Evolutionary conservation across 2,329 filamentous ascomycete genomes (phyloP), one percentile per base, ranked within the genome.

Genomic region (Cadophora sp.): DNA sequence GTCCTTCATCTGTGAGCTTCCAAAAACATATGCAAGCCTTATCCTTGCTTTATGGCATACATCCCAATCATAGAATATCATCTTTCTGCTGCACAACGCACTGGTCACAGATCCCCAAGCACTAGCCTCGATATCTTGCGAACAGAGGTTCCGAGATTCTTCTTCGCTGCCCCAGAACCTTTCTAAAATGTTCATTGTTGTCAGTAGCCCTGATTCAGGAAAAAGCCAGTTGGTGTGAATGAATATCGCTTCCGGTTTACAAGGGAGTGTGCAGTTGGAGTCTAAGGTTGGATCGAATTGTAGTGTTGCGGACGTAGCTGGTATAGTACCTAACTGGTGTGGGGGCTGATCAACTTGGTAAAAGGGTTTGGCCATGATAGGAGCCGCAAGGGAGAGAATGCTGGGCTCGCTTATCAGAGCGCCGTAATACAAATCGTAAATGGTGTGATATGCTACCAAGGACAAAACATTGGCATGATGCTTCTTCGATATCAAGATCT

Each of bases 381-480:
- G 3, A 53, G 29, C 19, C 27, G 53, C 29, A 9, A 37, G 22
- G 14, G 29, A 48, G 8, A 48, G 1, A 22, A 48, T 22, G 5
- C 7, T 11, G 53, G 19, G 53, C 9, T 34, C 27, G 27, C 7
- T 67, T 26, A 71, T 69, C 3, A 74, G 31, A 43, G 63, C 61
- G 43, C 67, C 71, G 56, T 68, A 73, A 40, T 66, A 66, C 1
- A 64, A 31, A 0, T 82, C 82, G 75, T 80, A 83, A 56, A 79
- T 77, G 71, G 84, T 85, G 74, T 86, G 85, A 73, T 85, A 85
- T 1, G 79, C 77, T 4, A 81, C 79, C 4, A 85, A 76, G n/a
- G 84, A 76, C 1, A 85, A 77, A 1, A 80, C 80, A 46, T 77
- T 76, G 4, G 75, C 69, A 64, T 84, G 82, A 2, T 78, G 77